These are phyloP conservation scores for Periconia sp. DNA, from an alignment of 2,329 filamentous ascomycete species.

Conservation along the genomic window DNA sequence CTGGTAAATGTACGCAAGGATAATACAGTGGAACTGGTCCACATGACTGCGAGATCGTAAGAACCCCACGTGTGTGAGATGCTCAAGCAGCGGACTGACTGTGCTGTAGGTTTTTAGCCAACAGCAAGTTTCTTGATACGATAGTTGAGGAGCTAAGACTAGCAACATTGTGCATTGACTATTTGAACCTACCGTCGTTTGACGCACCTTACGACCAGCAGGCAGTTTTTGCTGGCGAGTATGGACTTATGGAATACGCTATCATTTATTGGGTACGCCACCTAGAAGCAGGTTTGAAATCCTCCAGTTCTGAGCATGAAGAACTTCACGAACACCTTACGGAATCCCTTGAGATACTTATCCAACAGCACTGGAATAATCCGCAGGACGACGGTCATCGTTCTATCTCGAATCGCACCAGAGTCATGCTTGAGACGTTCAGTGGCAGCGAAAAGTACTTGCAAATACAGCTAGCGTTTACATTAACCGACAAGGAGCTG, in stretches of 20 bases:
- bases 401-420: slow-evolving; percentile 8
- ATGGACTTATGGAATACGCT: slow-evolving; percentile 18
- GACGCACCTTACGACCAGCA: neutral
- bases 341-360: slow-evolving; percentile 10
- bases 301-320: neutral
- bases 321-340: slow-evolving; percentile 1
- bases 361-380: slow-evolving; percentile 1
- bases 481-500: slow-evolving; percentile 8
- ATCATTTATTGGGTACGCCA: slow-evolving; percentile 16
- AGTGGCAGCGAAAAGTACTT: neutral
- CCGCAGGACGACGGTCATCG: neutral
- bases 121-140: slow-evolving; percentile 5
- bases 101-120: slow-evolving; percentile 10
- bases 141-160: slow-evolving; percentile 8
- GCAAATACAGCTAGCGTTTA: slow-evolving; percentile 5
- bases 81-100: neutral
- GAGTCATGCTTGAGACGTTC: slow-evolving; percentile 9
- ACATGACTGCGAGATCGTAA: slow-evolving; percentile 34
- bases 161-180: slow-evolving; percentile 16
- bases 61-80: neutral
- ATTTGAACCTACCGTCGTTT: slow-evolving; percentile 13
- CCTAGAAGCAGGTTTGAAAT: slow-evolving; percentile 11
- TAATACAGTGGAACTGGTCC: slow-evolving; percentile 43
- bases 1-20: slow-evolving; percentile 39
- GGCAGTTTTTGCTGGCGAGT: slow-evolving; percentile 13